A percentile compares a stretch with the other conserved stretches of the same genome.
Conservation (phyloP, 306 rosid species). For the Vigna mungo region DNA sequence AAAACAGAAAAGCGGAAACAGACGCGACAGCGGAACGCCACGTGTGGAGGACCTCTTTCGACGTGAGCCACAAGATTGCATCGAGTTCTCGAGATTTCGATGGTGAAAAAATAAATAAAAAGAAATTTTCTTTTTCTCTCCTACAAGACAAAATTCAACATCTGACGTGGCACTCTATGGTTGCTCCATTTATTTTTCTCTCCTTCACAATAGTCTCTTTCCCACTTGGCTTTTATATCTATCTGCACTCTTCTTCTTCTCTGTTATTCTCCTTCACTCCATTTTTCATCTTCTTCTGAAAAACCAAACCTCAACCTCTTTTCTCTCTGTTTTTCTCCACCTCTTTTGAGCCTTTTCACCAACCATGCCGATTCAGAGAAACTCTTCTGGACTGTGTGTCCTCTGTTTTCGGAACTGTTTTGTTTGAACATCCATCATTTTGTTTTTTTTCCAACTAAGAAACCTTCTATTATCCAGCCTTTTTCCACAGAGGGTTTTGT, state of each 20-base stretch:
- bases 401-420: neutral
- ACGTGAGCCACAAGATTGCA: conserved; percentile 72
- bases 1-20: conserved; percentile 20
- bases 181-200: conserved; percentile 37
- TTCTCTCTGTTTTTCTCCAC: neutral
- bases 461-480: neutral
- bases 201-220: conserved; percentile 43
- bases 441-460: neutral
- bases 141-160: conserved; percentile 24
- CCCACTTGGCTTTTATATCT: conserved; percentile 40
- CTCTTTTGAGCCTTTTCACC: conserved; percentile 11
- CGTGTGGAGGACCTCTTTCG: conserved; percentile 45
- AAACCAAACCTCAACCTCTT: conserved; percentile 8
- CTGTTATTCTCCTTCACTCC: neutral
- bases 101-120: neutral
- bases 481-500: conserved; percentile 29
- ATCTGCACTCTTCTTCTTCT: neutral
- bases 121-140: neutral
- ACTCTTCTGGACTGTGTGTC: neutral
- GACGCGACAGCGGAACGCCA: conserved; percentile 50
- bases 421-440: neutral
- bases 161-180: conserved; percentile 52
- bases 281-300: neutral
- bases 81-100: conserved; percentile 55
- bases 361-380: neutral